Percentiles rank a stretch among this genome's conserved stretches.
phyloP scores from a whole-genome alignment of 1,139 yeast species.

The Scheffersomyces stambukii region DNA sequence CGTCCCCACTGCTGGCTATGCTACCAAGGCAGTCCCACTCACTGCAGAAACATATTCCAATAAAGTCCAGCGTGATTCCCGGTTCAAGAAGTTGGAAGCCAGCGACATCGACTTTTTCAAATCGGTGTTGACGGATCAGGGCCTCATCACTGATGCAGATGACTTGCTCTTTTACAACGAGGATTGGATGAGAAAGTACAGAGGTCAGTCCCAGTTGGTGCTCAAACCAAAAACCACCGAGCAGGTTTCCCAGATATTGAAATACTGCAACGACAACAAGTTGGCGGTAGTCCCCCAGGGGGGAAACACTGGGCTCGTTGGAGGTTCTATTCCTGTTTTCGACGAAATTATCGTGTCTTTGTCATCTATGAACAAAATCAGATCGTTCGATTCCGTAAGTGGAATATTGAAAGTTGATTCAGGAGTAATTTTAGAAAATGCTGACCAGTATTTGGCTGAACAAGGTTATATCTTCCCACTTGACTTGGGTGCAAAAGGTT shows the following conservation, averaged over 20 bases:
- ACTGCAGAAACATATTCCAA: conserved; percentile 64
- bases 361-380: conserved; percentile 67
- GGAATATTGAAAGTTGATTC: conserved; percentile 90
- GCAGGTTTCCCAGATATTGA: conserved; percentile 72
- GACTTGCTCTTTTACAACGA: conserved; percentile 76
- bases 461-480: conserved; percentile 87
- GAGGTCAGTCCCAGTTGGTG: conserved; percentile 79
- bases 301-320: conserved; percentile 95
- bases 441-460: conserved; percentile 76
- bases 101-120: conserved; percentile 63
- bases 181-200: conserved; percentile 95
- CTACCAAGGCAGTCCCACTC: conserved; percentile 46
- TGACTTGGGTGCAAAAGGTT: conserved; percentile 95
- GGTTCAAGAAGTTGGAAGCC: conserved; percentile 44
- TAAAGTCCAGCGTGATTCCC: conserved; percentile 43
- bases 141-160: conserved; percentile 48
- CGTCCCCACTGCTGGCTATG: conserved; percentile 3
- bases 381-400: conserved; percentile 75
- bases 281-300: conserved; percentile 96
- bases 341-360: conserved; percentile 82
- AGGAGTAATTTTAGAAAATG: conserved; percentile 83
- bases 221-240: conserved; percentile 81
- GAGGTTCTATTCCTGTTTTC: conserved; percentile 90
- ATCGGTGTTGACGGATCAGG: conserved; percentile 48
- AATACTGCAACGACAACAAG: conserved; percentile 73